Conservation (phyloP, 2,329 filamentous ascomycete genomes). For the Scytalidium sp. region DNA sequence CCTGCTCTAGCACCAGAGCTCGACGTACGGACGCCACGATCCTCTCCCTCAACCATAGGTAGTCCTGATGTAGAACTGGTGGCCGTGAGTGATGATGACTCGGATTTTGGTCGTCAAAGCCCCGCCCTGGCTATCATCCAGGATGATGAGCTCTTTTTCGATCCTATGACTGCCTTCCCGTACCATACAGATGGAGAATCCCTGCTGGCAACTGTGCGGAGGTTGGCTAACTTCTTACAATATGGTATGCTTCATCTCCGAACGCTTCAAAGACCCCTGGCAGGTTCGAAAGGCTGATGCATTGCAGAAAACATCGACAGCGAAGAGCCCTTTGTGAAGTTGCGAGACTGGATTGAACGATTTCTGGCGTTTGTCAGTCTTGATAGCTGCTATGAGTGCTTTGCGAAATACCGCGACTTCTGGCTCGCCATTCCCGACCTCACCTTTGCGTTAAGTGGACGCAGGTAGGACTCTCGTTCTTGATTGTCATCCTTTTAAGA, state of each 20-base stretch:
- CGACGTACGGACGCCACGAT: constrained; percentile 26
- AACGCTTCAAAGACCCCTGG: constrained; percentile 13
- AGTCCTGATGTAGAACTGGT: constrained; percentile 29
- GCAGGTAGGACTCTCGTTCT: constrained; percentile 37
- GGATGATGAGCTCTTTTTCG: constrained; percentile 25
- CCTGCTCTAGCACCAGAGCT: constrained; percentile 25
- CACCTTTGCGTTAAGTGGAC: constrained; percentile 35
- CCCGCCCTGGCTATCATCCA: constrained; percentile 26
- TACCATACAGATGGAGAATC: constrained; percentile 25
- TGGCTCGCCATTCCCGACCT: constrained; percentile 53
- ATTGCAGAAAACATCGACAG: constrained; percentile 39
- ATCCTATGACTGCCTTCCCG: constrained; percentile 47
- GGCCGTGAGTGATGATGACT: constrained; percentile 20
- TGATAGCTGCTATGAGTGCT: constrained; percentile 38
- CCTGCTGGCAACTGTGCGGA: constrained; percentile 14
- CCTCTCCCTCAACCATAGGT: constrained; percentile 23
- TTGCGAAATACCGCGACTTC: constrained; percentile 42
- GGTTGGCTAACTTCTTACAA: constrained; percentile 30
- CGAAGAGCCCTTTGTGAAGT: constrained; percentile 38
- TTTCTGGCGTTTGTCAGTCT: constrained; percentile 39
- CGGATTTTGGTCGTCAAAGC: constrained; percentile 18
- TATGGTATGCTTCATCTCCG: constrained; percentile 34
- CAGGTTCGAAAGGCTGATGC: constrained; percentile 23
- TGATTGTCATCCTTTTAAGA: neutral
- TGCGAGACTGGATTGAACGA: constrained; percentile 49